These are phyloP conservation scores for Grigorovia humatica DNA, from an alignment of 805 yeast genomes.

Conservation along the genomic window DNA sequence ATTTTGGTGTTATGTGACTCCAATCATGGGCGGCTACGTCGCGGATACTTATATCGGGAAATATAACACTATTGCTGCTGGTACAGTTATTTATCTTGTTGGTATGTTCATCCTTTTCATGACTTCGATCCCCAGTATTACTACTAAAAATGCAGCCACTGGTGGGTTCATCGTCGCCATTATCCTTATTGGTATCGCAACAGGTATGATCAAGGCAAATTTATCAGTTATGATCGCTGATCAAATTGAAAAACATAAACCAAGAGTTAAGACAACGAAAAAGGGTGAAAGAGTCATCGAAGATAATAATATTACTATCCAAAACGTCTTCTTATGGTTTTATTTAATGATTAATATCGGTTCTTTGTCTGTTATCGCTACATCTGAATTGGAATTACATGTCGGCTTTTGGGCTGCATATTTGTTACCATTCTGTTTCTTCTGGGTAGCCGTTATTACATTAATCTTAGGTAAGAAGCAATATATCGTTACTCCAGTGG, in stretches of 20 bases:
- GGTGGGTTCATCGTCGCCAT: conserved; percentile 46
- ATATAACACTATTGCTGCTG: conserved; percentile 53
- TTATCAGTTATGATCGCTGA: conserved; percentile 63
- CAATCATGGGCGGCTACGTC: conserved; percentile 63
- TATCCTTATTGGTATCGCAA: conserved; percentile 56
- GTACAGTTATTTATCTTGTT: conserved; percentile 46
- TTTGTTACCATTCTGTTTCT: conserved; percentile 60
- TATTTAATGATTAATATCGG: conserved; percentile 72
- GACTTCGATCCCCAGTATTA: conserved; percentile 53
- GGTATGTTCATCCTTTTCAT: conserved; percentile 58
- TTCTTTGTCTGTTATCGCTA: conserved; percentile 62
- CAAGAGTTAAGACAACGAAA: conserved; percentile 45
- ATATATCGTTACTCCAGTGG: conserved; percentile 50
- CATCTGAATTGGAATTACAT: conserved; percentile 58
- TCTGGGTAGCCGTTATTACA: conserved; percentile 46
- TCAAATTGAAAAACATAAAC: conserved; percentile 53
- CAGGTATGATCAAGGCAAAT: conserved; percentile 75
- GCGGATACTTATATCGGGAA: conserved; percentile 72
- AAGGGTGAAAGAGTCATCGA: conserved; percentile 58
- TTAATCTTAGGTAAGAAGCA: conserved; percentile 42
- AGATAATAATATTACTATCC: conserved; percentile 62
- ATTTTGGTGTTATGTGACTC: conserved; percentile 76
- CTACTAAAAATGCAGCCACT: conserved; percentile 41
- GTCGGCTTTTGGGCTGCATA: conserved; percentile 70
- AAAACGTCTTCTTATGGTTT: conserved; percentile 65